Evolutionary conservation across 2,329 filamentous ascomycete species (phyloP).

Genomic region (Amesomyces nigricolor): DNA sequence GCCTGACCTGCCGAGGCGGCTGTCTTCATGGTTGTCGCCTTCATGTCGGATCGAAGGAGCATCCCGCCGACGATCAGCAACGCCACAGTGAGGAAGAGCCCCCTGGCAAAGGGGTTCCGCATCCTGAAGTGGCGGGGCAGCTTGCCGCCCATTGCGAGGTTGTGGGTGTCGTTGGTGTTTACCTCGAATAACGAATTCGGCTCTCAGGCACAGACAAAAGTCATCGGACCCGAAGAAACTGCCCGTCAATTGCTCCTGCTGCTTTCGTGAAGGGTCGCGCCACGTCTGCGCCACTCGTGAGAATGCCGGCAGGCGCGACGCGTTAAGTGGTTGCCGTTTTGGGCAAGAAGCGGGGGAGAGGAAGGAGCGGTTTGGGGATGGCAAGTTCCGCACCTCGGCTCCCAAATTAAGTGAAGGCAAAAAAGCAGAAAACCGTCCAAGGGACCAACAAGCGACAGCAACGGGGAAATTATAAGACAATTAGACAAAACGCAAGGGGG

Average conservation of each 20-base stretch:
- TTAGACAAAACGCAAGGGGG: not conserved
- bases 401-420: too few species aligned
- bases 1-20: slow-evolving; percentile 33
- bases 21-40: slow-evolving; percentile 39
- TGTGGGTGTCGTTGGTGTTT: not conserved
- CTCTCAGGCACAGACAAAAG: not conserved
- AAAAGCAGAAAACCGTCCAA: too few species aligned
- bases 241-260: too few species aligned
- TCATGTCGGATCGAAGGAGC: slow-evolving; percentile 39
- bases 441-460: not conserved
- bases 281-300: too few species aligned
- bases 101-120: slow-evolving; percentile 44
- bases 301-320: too few species aligned
- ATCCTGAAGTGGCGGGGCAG: slow-evolving; percentile 38
- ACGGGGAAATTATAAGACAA: not conserved
- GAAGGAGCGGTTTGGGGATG: not conserved
- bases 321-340: not conserved
- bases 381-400: too few species aligned
- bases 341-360: not conserved
- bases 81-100: slow-evolving; percentile 39
- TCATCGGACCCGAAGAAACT: too few species aligned
- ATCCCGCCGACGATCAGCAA: slow-evolving; percentile 40
- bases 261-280: too few species aligned
- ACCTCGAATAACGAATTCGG: not conserved
- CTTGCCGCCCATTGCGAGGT: slow-evolving; percentile 17